Base-by-base conservation (phyloP, 2,329 filamentous ascomycete genomes). In the Aspergillus oerlinghausenensis region DNA sequence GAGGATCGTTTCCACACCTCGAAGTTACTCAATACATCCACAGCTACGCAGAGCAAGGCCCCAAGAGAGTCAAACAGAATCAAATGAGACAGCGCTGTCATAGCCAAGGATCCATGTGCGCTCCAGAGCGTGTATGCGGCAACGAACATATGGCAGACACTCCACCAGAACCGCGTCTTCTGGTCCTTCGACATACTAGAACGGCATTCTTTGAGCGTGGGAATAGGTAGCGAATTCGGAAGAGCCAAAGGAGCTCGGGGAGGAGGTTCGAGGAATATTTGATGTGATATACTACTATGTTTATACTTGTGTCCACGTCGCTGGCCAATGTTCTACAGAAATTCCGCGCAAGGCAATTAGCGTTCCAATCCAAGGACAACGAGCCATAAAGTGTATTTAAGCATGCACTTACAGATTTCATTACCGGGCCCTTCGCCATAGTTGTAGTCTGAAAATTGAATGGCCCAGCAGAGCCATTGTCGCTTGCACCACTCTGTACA, bases 281-380 rank as follows among this genome's bases (percentile, higher is more conserved):
- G 92, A 72, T 97, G 92, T 21, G 90, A 96, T 56, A 99, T 88
- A 71, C 90, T 96, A 72, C 90, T 95, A 78, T 97, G 93, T 72
- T 97, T 96, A 82, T 99, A 99, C 73, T 94, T 92, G 79, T 99
- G 94, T 60, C 94, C 94, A 59, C 93, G 88, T 63, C 94, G 86
- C 74, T 96, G 90, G 61, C 92, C 92, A 61, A 97, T 85, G 65
- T 91, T 93, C 88, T 95, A 73, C 51, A 26, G 25, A 55, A 54
- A 65, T 52, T 71, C 62, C 51, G 43, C 53, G 42, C 21, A 48
- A 52, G 49, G 19, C 38, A 48, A 43, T 65, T 65, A 64, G 60
- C 29, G 55, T n/a, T 17, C n/a, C n/a, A 21, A 17, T 19, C 19
- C 19, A 40, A 23, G 23, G 11, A 9, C 14, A 9, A 45, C 11